Conservation (phyloP, 2,329 filamentous ascomycete species). For the Aspergillus proliferans region DNA sequence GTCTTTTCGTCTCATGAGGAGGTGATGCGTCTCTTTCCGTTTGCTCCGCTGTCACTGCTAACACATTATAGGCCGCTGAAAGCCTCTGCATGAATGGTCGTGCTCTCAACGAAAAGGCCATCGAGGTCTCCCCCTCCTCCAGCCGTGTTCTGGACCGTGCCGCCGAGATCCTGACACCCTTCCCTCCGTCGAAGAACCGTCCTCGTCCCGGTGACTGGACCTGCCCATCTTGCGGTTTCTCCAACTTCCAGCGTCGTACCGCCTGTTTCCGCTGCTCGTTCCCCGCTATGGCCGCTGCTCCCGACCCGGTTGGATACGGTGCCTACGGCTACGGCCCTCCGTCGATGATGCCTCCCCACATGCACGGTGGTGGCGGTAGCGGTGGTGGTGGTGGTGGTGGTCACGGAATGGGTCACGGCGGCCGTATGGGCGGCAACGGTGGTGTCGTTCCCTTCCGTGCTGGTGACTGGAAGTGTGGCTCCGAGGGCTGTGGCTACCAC, state of each 20-base stretch:
- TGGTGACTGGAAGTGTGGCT: slow-evolving; percentile 98
- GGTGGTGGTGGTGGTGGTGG: slow-evolving; percentile 61
- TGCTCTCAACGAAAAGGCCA: slow-evolving; percentile 96
- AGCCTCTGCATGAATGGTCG: slow-evolving; percentile 99
- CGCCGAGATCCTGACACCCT: slow-evolving; percentile 90
- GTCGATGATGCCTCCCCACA: slow-evolving; percentile 73
- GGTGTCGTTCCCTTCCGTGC: slow-evolving; percentile 94
- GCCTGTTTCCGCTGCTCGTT: slow-evolving; percentile 99
- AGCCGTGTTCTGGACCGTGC: slow-evolving; percentile 92
- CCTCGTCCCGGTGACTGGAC: slow-evolving; percentile 98
- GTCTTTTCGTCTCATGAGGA: slow-evolving; percentile 99
- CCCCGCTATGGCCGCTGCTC: slow-evolving; percentile 80
- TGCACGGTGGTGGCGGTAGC: slow-evolving; percentile 59
- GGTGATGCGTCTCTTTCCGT: slow-evolving; percentile 53
- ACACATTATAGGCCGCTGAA: slow-evolving; percentile 64
- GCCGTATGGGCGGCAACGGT: slow-evolving; percentile 65
- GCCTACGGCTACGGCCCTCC: slow-evolving; percentile 57
- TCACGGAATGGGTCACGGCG: slow-evolving; percentile 52
- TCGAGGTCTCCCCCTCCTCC: slow-evolving; percentile 97
- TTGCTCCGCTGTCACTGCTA: slow-evolving; percentile 2
- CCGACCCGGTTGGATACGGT: slow-evolving; percentile 67
- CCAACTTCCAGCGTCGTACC: slow-evolving; percentile 97
- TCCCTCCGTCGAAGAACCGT: slow-evolving; percentile 97
- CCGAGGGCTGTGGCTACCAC: slow-evolving; percentile 95
- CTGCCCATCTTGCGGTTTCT: slow-evolving; percentile 96